Evolutionary conservation across 2,329 filamentous ascomycete species (phyloP).

Genomic region (Microcyclospora tardicrescens): DNA sequence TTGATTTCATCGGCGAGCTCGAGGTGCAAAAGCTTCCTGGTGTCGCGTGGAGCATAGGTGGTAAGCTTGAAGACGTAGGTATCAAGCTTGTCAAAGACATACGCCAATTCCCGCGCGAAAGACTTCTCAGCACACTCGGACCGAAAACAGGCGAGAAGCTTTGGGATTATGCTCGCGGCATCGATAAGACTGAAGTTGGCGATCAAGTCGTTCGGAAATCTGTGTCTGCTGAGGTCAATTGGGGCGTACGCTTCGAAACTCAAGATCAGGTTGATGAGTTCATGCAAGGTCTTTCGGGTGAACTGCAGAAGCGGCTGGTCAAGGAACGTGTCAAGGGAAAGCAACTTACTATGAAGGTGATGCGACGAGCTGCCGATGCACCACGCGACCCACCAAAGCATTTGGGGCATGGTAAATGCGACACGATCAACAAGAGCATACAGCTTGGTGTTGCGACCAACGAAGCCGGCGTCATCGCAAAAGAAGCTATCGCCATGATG

Average conservation of each 20-base stretch:
- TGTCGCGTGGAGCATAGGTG: slow-evolving; percentile 79
- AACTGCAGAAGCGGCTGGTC: slow-evolving; percentile 66
- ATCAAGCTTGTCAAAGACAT: slow-evolving; percentile 75
- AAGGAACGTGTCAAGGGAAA: slow-evolving; percentile 78
- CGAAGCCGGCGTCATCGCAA: slow-evolving; percentile 54
- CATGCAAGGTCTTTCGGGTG: slow-evolving; percentile 68
- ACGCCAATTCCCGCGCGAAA: slow-evolving; percentile 62
- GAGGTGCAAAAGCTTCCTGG: slow-evolving; percentile 74
- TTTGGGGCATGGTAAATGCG: slow-evolving; percentile 87
- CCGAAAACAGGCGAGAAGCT: slow-evolving; percentile 88
- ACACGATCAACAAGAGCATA: slow-evolving; percentile 81
- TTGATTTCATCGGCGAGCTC: slow-evolving; percentile 64
- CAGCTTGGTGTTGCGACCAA: slow-evolving; percentile 76
- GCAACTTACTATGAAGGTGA: slow-evolving; percentile 87
- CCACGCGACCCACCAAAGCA: slow-evolving; percentile 87
- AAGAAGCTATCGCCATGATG: slow-evolving; percentile 74
- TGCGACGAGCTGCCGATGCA: slow-evolving; percentile 74
- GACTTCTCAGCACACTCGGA: slow-evolving; percentile 58
- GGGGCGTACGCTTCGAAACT: slow-evolving; percentile 89
- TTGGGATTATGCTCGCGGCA: slow-evolving; percentile 79
- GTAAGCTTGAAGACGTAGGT: slow-evolving; percentile 77
- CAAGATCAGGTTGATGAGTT: slow-evolving; percentile 93
- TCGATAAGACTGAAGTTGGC: slow-evolving; percentile 75
- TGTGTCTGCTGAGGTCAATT: slow-evolving; percentile 93
- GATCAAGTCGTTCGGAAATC: slow-evolving; percentile 80